phyloP scores from a whole-genome alignment of 805 yeast genomes.

The Candida fluviatilis region DNA sequence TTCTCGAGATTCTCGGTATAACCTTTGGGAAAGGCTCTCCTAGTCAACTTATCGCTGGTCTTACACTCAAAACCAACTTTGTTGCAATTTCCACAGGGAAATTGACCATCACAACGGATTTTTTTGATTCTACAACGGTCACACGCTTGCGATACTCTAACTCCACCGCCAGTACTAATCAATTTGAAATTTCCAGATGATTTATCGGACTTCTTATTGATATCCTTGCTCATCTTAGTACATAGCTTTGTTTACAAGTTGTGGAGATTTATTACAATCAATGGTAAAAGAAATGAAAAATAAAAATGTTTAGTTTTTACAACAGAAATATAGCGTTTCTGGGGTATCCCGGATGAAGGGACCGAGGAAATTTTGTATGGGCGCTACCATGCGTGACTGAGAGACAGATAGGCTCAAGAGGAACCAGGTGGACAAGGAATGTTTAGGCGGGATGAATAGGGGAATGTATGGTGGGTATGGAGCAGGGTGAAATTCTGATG shows the following conservation, averaged over 20 bases:
- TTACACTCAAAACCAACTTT: conserved; percentile 65
- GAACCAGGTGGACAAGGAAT: no score
- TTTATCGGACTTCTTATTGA: conserved; percentile 12
- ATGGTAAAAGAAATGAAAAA: neutral
- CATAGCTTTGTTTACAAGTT: neutral
- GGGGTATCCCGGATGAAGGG: conserved; percentile 4
- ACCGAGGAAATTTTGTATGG: neutral
- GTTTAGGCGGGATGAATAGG: neutral
- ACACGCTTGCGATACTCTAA: conserved; percentile 75
- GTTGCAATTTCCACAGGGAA: conserved; percentile 67
- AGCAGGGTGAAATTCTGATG: no score
- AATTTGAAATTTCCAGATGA: conserved; percentile 28
- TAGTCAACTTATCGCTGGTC: conserved; percentile 66
- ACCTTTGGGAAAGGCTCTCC: conserved; percentile 79
- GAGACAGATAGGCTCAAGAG: no score
- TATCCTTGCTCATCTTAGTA: neutral
- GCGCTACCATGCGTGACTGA: neutral
- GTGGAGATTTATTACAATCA: neutral
- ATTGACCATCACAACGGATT: conserved; percentile 69
- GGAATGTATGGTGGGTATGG: neutral
- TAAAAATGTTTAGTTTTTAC: no score
- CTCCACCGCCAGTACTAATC: conserved; percentile 34
- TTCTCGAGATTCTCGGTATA: conserved; percentile 73
- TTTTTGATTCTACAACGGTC: conserved; percentile 76
- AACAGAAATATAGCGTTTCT: neutral